These are phyloP conservation scores for Sistotremastrum niveocremeum DNA, from an alignment of 768 basidiomycete species.

Conservation along the genomic window DNA sequence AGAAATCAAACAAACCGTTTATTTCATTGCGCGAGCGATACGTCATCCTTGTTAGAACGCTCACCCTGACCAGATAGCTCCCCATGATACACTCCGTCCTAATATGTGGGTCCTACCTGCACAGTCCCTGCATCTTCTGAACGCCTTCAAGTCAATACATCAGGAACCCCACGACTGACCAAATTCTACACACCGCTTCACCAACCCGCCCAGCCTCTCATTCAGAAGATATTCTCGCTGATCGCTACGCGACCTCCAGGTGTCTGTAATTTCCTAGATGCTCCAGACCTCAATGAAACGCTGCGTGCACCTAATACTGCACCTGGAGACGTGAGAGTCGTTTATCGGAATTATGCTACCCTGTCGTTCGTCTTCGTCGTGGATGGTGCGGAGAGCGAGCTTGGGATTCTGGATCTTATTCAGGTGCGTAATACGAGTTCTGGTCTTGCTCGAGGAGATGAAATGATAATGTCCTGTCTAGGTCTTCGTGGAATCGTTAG, in stretches of 20 bases:
- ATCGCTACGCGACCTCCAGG: slow-evolving; percentile 68
- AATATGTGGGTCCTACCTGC: too few relatives aligned
- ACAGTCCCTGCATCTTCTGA: too few relatives aligned
- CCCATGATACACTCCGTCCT: too few relatives aligned
- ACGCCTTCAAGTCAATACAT: slow-evolving; percentile 64
- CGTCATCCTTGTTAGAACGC: too few relatives aligned
- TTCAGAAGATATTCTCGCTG: slow-evolving; percentile 84
- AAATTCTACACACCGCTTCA: slow-evolving; percentile 83
- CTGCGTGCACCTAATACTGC: slow-evolving; percentile 24
- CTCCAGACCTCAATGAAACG: slow-evolving; percentile 69
- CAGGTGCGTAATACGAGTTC: slow-evolving; percentile 44
- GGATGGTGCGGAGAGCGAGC: slow-evolving; percentile 90
- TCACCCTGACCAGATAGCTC: too few relatives aligned
- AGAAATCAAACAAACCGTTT: too few relatives aligned
- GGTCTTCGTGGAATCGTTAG: slow-evolving; percentile 97
- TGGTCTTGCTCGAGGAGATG: neutral
- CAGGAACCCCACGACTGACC: slow-evolving; percentile 70
- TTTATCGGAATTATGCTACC: slow-evolving; percentile 93
- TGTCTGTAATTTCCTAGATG: slow-evolving; percentile 95
- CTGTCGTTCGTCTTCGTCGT: slow-evolving; percentile 96
- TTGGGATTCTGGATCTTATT: slow-evolving; percentile 91
- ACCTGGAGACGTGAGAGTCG: slow-evolving; percentile 54
- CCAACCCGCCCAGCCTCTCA: slow-evolving; percentile 47
- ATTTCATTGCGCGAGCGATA: too few relatives aligned
- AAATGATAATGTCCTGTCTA: slow-evolving; percentile 16